Evolutionary conservation across 83 land plant genomes (phyloP).

Genomic region (Thuja plicata): DNA sequence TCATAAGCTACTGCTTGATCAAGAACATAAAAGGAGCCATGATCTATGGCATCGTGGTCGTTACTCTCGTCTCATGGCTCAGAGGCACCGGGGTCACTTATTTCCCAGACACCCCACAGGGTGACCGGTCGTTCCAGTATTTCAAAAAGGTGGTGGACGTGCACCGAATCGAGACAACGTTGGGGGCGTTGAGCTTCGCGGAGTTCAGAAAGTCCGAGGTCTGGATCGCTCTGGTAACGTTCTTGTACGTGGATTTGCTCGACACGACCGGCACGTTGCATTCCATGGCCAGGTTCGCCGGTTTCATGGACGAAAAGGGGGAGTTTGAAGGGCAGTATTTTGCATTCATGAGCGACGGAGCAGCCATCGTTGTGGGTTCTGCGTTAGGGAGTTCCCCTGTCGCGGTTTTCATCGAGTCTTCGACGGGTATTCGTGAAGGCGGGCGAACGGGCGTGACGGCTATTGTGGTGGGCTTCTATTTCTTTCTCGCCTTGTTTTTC

Average conservation of each 20-base stretch:
- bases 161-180: constrained; percentile 54
- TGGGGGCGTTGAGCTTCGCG: constrained; percentile 66
- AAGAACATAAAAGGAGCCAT: constrained; percentile 73
- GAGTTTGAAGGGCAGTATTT: constrained; percentile 79
- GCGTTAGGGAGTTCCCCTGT: constrained; percentile 77
- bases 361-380: constrained; percentile 60
- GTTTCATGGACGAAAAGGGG: constrained; percentile 60
- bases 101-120: constrained; percentile 62
- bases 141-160: constrained; percentile 79
- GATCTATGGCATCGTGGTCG: constrained; percentile 81
- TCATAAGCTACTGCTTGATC: constrained; percentile 56
- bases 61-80: constrained; percentile 79
- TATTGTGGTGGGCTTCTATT: constrained; percentile 59
- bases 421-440: constrained; percentile 86
- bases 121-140: constrained; percentile 53
- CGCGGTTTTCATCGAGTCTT: constrained; percentile 78
- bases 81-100: constrained; percentile 64
- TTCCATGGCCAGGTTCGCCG: constrained; percentile 84
- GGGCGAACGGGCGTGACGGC: constrained; percentile 94
- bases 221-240: constrained; percentile 68
- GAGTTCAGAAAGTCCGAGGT: constrained; percentile 41
- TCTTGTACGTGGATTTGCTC: constrained; percentile 84
- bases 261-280: constrained; percentile 80
- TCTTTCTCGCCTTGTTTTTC: constrained; percentile 69
- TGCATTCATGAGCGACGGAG: constrained; percentile 88